Percentiles rank a stretch among this genome's conserved stretches.
Evolutionary conservation across 2,329 filamentous ascomycete species (phyloP).

Genomic region (Xylaria sp.): DNA sequence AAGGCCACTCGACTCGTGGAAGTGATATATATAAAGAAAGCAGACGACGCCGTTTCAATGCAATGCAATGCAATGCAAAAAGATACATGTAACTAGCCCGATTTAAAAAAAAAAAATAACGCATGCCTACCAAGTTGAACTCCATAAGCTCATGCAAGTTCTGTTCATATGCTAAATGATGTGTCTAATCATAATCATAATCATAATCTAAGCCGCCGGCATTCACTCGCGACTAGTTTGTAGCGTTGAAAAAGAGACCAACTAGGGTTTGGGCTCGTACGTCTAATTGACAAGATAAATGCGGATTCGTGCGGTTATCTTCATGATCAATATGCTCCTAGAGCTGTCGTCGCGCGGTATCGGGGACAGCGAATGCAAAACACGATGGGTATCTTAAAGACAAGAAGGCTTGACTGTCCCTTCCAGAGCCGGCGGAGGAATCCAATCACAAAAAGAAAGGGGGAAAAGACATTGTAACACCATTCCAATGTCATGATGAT

Average conservation of each 20-base stretch:
- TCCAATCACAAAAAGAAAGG: background rate
- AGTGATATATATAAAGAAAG: conserved; percentile 7
- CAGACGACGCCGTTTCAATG: conserved; percentile 27
- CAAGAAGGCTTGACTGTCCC: background rate
- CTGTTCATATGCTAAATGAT: conserved; percentile 21
- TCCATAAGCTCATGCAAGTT: background rate
- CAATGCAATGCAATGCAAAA: conserved; percentile 16
- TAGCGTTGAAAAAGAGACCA: background rate
- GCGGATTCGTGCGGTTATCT: conserved; percentile 10
- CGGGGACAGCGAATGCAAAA: conserved; percentile 38
- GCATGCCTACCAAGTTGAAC: background rate
- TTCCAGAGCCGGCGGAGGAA: background rate
- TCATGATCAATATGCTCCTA: conserved; percentile 12
- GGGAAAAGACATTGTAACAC: background rate
- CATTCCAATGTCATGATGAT: background rate
- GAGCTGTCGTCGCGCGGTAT: conserved; percentile 3
- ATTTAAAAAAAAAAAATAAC: background rate
- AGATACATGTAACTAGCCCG: conserved; percentile 3
- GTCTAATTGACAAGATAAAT: conserved; percentile 20
- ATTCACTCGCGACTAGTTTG: background rate
- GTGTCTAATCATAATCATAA: conserved; percentile 35
- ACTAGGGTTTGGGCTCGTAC: conserved; percentile 3
- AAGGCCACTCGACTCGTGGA: too few relatives aligned
- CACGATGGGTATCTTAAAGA: conserved; percentile 45
- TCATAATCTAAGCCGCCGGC: conserved; percentile 26